A percentile compares a stretch with the other conserved stretches of the same genome.
phyloP scores from a whole-genome alignment of 306 rosid genomes.

The Aeschynomene evenia region DNA sequence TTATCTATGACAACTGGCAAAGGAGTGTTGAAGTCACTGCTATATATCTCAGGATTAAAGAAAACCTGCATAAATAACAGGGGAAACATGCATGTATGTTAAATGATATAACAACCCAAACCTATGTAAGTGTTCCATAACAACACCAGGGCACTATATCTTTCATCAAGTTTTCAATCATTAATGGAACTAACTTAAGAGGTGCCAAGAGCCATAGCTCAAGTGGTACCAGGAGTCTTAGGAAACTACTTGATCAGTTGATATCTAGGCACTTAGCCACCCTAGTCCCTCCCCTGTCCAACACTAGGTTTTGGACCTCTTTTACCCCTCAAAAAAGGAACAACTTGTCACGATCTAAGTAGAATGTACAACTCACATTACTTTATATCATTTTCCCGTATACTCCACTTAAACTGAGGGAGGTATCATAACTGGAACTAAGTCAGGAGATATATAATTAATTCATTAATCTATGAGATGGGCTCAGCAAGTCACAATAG shows the following conservation, averaged over 20 bases:
- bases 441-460: neutral
- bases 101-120: slow-evolving; percentile 14
- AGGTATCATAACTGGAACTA: neutral
- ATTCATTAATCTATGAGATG: neutral
- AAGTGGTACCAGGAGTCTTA: too few relatives aligned
- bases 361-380: neutral
- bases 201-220: neutral
- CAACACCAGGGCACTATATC: slow-evolving; percentile 22
- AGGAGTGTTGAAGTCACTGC: slow-evolving; percentile 78
- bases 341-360: neutral
- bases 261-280: neutral
- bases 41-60: slow-evolving; percentile 96
- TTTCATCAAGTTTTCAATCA: slow-evolving; percentile 10
- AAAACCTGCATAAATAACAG: slow-evolving; percentile 59
- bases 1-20: slow-evolving; percentile 89
- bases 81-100: neutral
- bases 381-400: neutral
- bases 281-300: neutral
- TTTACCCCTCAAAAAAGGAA: slow-evolving; percentile 4
- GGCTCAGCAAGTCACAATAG: neutral
- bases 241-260: too few relatives aligned
- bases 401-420: neutral
- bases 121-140: neutral
- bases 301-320: neutral
- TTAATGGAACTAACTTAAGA: slow-evolving; percentile 5